Conservation (phyloP, 306 rosid genomes). For the Sindora glabra region DNA sequence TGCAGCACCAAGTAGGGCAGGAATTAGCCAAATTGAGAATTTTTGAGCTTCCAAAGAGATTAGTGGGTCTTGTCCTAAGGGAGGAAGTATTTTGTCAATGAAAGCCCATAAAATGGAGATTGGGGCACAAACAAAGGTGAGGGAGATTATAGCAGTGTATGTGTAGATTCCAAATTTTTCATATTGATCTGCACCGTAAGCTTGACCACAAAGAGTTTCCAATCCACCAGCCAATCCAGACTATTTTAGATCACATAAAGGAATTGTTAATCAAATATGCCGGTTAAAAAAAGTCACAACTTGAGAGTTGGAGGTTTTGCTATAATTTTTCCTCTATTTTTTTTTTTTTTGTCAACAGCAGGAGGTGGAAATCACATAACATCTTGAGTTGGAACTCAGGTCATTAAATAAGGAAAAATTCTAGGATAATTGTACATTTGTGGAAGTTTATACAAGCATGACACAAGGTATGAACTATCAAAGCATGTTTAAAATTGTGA, state of each 20-base stretch:
- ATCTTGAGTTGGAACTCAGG: no score
- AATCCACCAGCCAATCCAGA: conserved; percentile 61
- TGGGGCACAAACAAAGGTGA: conserved; percentile 38
- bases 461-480: no score
- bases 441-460: no score
- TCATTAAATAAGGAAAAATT: neutral
- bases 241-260: conserved; percentile 33
- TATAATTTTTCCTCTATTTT: no score
- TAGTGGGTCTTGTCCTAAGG: conserved; percentile 43
- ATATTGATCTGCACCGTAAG: conserved; percentile 47
- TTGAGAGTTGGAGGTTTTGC: neutral
- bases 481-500: no score
- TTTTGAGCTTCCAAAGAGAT: conserved; percentile 36
- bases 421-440: no score
- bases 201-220: conserved; percentile 64
- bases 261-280: neutral
- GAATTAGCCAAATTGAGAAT: conserved; percentile 44
- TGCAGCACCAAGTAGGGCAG: conserved; percentile 40
- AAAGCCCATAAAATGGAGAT: conserved; percentile 41
- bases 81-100: conserved; percentile 33
- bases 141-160: conserved; percentile 31
- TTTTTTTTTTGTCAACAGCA: no score
- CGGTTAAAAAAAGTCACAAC: neutral
- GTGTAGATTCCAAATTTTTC: conserved; percentile 45
- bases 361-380: neutral